A percentile compares a stretch with the other conserved stretches of the same genome.
Conservation (phyloP, 495 filamentous ascomycete genomes). For the Tetracladium setigerum region DNA sequence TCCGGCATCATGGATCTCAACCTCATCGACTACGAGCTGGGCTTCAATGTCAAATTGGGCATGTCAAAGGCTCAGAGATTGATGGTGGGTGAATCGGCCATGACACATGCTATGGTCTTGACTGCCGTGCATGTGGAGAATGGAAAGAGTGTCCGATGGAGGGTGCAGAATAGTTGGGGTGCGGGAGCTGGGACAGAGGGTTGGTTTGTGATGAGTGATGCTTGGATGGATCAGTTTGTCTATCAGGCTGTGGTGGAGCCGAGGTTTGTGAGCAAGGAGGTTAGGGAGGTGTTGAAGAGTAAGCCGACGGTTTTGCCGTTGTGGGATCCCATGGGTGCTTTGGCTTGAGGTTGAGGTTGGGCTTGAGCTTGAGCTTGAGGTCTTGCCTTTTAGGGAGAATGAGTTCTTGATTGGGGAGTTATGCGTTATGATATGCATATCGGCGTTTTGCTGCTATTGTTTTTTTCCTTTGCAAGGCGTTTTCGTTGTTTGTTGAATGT, state of each 20-base stretch:
- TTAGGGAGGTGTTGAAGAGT: constrained; percentile 60
- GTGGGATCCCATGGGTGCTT: constrained; percentile 85
- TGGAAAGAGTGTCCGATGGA: constrained; percentile 61
- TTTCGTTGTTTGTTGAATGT: too few species aligned
- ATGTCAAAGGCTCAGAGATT: constrained; percentile 68
- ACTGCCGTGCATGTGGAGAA: constrained; percentile 70
- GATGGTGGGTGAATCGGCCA: constrained; percentile 60
- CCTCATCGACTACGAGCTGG: constrained; percentile 67
- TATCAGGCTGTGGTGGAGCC: constrained; percentile 86
- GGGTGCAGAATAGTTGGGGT: constrained; percentile 84
- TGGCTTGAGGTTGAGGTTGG: constrained; percentile 47
- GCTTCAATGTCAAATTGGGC: constrained; percentile 64
- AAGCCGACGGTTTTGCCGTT: constrained; percentile 62
- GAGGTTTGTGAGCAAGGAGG: constrained; percentile 52
- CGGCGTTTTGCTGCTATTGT: too few species aligned
- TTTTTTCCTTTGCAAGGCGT: neutral
- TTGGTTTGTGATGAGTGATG: constrained; percentile 81
- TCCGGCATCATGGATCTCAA: constrained; percentile 71
- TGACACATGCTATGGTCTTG: constrained; percentile 91
- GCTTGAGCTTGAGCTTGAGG: neutral
- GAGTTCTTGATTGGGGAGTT: neutral
- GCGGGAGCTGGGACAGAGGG: constrained; percentile 57
- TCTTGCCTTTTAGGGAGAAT: neutral
- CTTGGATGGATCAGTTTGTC: constrained; percentile 81
- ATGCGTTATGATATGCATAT: too few species aligned